These are phyloP conservation scores for Pichia nakasei DNA, from an alignment of 805 yeast genomes.

Conservation along the genomic window DNA sequence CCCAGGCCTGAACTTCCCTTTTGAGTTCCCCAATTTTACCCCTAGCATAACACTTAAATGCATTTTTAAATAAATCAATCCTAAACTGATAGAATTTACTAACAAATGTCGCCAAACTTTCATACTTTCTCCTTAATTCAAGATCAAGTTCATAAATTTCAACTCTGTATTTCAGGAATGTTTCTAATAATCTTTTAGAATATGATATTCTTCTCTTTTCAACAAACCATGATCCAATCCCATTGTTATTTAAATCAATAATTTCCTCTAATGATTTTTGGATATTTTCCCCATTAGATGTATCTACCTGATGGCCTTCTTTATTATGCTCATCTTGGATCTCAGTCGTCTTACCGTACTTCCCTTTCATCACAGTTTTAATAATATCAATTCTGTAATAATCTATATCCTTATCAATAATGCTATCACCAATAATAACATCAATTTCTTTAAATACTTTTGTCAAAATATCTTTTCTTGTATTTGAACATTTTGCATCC, in stretches of 20 bases:
- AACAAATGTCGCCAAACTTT: constrained; percentile 51
- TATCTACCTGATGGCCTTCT: not conserved
- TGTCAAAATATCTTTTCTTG: not conserved
- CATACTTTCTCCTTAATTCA: constrained; percentile 49
- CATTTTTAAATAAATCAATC: constrained; percentile 30
- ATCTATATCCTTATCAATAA: not conserved
- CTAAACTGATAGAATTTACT: constrained; percentile 50
- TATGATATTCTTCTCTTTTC: constrained; percentile 46
- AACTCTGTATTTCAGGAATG: constrained; percentile 33
- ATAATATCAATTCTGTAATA: constrained; percentile 2
- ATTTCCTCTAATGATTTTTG: constrained; percentile 1
- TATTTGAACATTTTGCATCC: not conserved
- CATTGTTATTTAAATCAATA: not conserved
- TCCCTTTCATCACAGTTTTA: not conserved
- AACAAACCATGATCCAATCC: constrained; percentile 24
- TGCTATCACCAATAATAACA: constrained; percentile 1
- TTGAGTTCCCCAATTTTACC: constrained; percentile 19
- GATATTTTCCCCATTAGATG: not conserved
- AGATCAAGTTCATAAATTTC: constrained; percentile 35
- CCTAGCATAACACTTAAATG: constrained; percentile 28
- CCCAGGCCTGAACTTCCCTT: constrained; percentile 17
- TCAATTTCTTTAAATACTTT: constrained; percentile 8
- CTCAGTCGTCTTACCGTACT: not conserved
- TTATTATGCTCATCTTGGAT: not conserved
- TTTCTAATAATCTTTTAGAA: constrained; percentile 33